Conservation (phyloP, 2,329 filamentous ascomycete genomes). For the Penicillium oxalicum region DNA sequence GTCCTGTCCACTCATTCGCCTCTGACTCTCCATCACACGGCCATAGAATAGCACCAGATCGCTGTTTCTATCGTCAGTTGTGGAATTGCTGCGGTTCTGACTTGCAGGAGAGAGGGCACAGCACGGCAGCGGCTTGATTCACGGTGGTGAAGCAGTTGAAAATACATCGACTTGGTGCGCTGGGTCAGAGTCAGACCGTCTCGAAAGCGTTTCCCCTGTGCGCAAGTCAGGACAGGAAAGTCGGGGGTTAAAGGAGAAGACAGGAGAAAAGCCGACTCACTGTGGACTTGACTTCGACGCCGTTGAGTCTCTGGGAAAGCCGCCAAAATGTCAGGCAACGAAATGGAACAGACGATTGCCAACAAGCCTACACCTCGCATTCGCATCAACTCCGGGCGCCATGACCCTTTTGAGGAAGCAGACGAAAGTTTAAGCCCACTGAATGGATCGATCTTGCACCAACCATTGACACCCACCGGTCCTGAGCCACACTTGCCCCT, state of each 20-base stretch:
- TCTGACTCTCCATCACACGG: slow-evolving; percentile 2
- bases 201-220: no score
- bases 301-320: background rate
- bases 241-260: background rate
- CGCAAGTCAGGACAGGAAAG: no score
- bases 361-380: slow-evolving; percentile 49
- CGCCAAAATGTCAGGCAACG: slow-evolving; percentile 17
- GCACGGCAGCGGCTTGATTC: no score
- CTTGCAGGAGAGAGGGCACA: no score
- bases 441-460: slow-evolving; percentile 17
- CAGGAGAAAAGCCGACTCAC: background rate
- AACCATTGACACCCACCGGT: slow-evolving; percentile 18
- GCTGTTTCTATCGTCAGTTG: no score
- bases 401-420: slow-evolving; percentile 45
- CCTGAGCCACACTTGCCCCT: slow-evolving; percentile 6
- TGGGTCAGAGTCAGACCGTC: no score
- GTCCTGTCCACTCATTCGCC: slow-evolving; percentile 23
- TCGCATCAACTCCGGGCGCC: slow-evolving; percentile 57
- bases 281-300: background rate
- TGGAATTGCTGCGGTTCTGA: no score
- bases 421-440: slow-evolving; percentile 23
- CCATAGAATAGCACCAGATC: no score
- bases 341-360: slow-evolving; percentile 8
- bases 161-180: no score
- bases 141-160: no score